Evolutionary conservation across 352 stramenopile genomes (phyloP), one percentile per base, ranked within the genome.

Genomic region (Phytophthora hibernalis): DNA sequence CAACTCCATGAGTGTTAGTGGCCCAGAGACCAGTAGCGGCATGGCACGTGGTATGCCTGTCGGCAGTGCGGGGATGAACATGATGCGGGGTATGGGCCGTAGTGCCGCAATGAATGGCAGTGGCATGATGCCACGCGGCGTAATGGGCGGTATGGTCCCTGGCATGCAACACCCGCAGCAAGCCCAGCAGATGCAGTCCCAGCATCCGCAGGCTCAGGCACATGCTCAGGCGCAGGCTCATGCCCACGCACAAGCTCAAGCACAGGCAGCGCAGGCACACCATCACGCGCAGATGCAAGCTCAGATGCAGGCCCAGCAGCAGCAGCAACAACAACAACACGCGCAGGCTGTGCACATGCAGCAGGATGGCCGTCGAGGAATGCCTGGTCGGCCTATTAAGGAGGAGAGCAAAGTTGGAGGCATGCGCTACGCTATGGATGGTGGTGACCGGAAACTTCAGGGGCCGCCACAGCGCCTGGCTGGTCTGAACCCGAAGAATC

Each of bases 251-350:
- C 79, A 89, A 49, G 81, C 79, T 35, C 82, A 90, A 60, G 82
- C 82, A 18, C 82, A 90, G 26, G 77, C 74, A n/a, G 73, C 81
- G 7, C 80, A 89, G 26, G 79, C 84, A 18, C 72, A 79, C 65
- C 82, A 91, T 48, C 80, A 86, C 18, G 80, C 85, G 26, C 76
- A 89, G 56, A 81, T 83, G 48, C 70, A 79, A 61, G 76, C 78
- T 20, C 72, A 82, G 48, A 79, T 85, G 50, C 82, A 90, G 37
- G 83, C 80, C 3, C 83, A 92, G 53, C 83, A 89, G 42, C 80
- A 91, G 21, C 83, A 92, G 22, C 83, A 92, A 50, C 83, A 89
- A 37, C 80, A 91, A 18, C 83, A 92, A 44, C 82, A 91, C 49
- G 80, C 77, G 1, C 82, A 89, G 60, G 76, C 68, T 21, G 77